Evolutionary conservation across 257 asterid species (phyloP), one percentile per base, ranked within the genome.

Genomic region (Schizonepeta tenuifolia): DNA sequence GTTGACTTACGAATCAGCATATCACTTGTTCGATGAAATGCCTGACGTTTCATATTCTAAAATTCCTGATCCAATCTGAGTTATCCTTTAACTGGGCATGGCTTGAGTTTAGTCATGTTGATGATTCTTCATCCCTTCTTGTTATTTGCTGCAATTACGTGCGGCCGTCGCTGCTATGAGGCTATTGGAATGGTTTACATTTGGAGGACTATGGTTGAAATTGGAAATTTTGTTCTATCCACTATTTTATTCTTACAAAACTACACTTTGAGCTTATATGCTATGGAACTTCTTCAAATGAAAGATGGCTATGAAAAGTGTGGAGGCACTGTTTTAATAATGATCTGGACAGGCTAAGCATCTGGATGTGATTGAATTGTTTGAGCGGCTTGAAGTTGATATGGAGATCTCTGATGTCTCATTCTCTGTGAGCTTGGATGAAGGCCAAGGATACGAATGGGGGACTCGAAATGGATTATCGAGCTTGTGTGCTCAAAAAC

Each of bases 401-500:
- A 31, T 2, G 40, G 61, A 59, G 41, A 41, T 13, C 17, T 17
- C 76, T 18, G 61, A 71, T 50, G 8, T 20, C 3, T 15, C 50
- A 17, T 90, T 83, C 74, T 78, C 90, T 2, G 96, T 90, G 75
- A 90, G 97, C 86, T 85, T 90, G 71, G 86, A 81, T 41, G 76
- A 80, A 10, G 93, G 95, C 33, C 74, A 49, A 43, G 93, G 96
- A 59, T 83, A 80, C 11, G 95, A 88, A 26, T 90, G 97, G 97
- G 93, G 97, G 3, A 90, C 90, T 65, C 76, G 88, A 50, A 88
- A 81, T 55, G 89, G 96, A 9, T 46, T 88, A 4, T 87, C 93
- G 11, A 72, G 97, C 62, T 73, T 90, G 76, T 90, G 88, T 81
- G 91, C 91, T 1, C 96, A 90, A 74, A 88, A 88, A 86, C 88